Base-by-base conservation (phyloP, 192 early-diverging fungal genomes). In the Helicostylum pulchrum region DNA sequence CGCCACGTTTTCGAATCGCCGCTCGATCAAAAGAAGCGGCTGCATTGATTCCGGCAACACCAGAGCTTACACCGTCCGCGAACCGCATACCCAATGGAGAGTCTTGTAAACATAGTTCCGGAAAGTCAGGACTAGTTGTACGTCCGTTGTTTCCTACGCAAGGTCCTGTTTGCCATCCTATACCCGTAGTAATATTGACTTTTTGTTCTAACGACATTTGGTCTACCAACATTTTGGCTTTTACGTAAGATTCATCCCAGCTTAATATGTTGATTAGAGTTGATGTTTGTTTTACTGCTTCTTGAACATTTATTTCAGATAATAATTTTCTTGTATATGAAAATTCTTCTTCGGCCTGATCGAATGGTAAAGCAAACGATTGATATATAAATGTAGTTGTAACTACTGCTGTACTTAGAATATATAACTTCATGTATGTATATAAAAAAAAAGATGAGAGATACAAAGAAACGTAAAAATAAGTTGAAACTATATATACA, bases 11-110 rank as follows among this genome's bases (percentile, higher is more conserved):
- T 8, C 67, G 47, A 63, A 88, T 87, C 11, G 87, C 60, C 20
- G 48, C 42, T 23, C 64, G 62, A 74, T 88, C 87, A 67, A 84
- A 88, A 9, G 85, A 84, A 9, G 87, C 70, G 30, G 87, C 86
- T 57, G 81, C 70, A 56, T 87, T 87, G 47, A 81, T 75, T 49
- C 78, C 66, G 43, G 85, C 64, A 36, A 74, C 56, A 72, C 84
- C 82, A 1, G 65, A 70, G 19, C 76, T 75, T 20, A 78, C 76
- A 39, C 60, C 61, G 36, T 60, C 47, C 2, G 79, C 74, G 42
- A 76, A 81, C 9, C 83, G 74, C 23, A 85, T 60, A 46, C 72
- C 73, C 14, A 67, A 39, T 32, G 85, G 85, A 9, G 65, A 30
- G 65, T 87, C 85, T 61, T 87, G 85, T 11, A 87, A 63, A 71